phyloP scores from a whole-genome alignment of 2,329 filamentous ascomycete genomes.

The Cylindrodendrum hubeiense region DNA sequence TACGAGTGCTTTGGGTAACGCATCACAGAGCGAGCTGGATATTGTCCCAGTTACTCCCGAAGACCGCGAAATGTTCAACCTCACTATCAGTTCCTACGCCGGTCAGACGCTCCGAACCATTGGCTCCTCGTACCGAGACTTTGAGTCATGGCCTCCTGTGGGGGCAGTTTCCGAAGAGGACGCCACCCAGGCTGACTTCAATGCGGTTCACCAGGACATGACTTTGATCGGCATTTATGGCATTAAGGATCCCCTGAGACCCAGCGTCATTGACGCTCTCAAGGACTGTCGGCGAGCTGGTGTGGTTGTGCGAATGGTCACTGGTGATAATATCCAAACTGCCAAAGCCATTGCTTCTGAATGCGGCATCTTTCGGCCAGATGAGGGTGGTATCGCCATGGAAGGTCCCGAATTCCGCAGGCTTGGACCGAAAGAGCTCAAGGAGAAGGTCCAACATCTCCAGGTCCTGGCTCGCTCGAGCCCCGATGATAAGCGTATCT shows the following conservation, averaged over 20 bases:
- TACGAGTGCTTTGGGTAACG: conserved; percentile 59
- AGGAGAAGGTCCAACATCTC: conserved; percentile 69
- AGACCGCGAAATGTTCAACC: conserved; percentile 66
- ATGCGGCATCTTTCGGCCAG: conserved; percentile 54
- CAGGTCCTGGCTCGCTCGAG: conserved; percentile 75
- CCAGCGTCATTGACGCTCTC: conserved; percentile 73
- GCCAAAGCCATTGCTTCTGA: conserved; percentile 60
- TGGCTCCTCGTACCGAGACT: conserved; percentile 79
- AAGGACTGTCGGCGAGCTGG: conserved; percentile 73
- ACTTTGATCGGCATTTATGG: conserved; percentile 66
- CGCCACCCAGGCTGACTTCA: conserved; percentile 64
- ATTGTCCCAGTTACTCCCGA: conserved; percentile 58
- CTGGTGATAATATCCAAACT: conserved; percentile 61
- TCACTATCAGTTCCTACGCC: conserved; percentile 71
- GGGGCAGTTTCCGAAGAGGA: conserved; percentile 72
- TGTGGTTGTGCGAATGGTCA: conserved; percentile 75
- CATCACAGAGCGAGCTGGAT: conserved; percentile 68
- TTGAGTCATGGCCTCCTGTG: conserved; percentile 77
- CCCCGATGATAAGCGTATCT: conserved; percentile 74
- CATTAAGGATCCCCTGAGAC: conserved; percentile 75
- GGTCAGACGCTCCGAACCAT: conserved; percentile 79
- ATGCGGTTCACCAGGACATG: conserved; percentile 59
- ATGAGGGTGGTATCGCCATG: conserved; percentile 77
- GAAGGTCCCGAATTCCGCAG: conserved; percentile 67
- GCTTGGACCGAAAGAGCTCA: conserved; percentile 62